Base-by-base conservation (phyloP, 2,329 filamentous ascomycete genomes). In the Colletotrichum liriopes region DNA sequence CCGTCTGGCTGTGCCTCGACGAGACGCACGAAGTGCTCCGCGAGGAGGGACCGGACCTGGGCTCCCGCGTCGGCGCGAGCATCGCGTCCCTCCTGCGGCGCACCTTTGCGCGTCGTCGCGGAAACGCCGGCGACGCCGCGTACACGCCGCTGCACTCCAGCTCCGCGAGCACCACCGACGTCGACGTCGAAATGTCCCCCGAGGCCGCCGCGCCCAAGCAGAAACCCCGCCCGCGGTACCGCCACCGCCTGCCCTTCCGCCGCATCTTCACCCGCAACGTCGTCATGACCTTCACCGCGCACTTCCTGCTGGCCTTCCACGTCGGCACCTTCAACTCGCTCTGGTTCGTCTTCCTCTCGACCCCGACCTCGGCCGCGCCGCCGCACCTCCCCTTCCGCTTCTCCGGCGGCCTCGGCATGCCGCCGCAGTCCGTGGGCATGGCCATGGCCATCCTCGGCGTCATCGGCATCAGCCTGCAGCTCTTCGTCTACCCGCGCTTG, bases 301-400 rank as follows among this genome's bases (percentile, higher is more conserved):
- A 93, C 74, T 92, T 92, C 75, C 86, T 94, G 71, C 87, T 94
- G 59, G 89, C 91, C 23, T 89, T 94, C 74, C 93, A 95, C 81
- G 86, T 94, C 76, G 92, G 91, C 72, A 92, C 93, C 37, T 95
- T 94, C 84, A 93, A 93, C 78, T 89, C 92, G 2, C 88, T 95
- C 55, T 94, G 92, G 84, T 93, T 93, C 73, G 87, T 94, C 62
- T 95, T 95, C 80, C 86, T 95, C 56, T 94, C 93, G 1, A 93
- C 92, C 0, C 91, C 92, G 0, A 76, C 79, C 1, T 71, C 77
- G 0, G 72, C 75, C 1, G 74, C 79, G 1, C 76, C 80, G n/a
- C 73, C 73, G 1, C 75, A 80, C 73, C 81, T 88, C 69, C 86
- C 90, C 0, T 90, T 93, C 77, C 82, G 87, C 73, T 95, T 95